Percentiles rank a stretch among this genome's conserved stretches.
Evolutionary conservation across 169 alveolate genomes (phyloP).

Genomic region (Plasmodium ovale): DNA sequence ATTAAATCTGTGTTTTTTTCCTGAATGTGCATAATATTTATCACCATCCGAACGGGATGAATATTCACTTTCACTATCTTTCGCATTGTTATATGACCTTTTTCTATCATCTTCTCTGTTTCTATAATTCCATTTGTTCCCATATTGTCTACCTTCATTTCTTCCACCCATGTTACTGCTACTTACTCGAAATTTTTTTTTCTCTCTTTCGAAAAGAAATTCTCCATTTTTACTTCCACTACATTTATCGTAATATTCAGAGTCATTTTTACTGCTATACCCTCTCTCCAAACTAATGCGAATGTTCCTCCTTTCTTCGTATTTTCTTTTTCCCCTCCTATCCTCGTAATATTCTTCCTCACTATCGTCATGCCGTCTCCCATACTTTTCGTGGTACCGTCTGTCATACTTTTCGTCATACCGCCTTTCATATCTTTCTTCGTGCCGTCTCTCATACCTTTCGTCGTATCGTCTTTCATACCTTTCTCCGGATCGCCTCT

Average conservation of each 20-base stretch:
- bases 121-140: slow-evolving; percentile 11
- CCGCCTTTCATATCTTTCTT: background rate
- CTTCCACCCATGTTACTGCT: background rate
- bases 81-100: background rate
- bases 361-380: background rate
- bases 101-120: slow-evolving; percentile 22
- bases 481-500: background rate
- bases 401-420: slow-evolving; percentile 5
- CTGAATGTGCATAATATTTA: background rate
- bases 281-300: slow-evolving; percentile 12
- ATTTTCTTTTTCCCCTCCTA: slow-evolving; percentile 18
- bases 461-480: background rate
- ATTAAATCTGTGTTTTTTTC: slow-evolving; percentile 17
- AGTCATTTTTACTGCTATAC: slow-evolving; percentile 3
- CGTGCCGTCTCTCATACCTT: background rate
- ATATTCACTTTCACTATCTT: slow-evolving; percentile 37
- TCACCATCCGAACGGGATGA: slow-evolving; percentile 20
- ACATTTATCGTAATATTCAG: slow-evolving; percentile 23
- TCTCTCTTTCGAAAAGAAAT: background rate
- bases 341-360: slow-evolving; percentile 16
- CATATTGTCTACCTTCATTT: background rate
- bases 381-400: background rate
- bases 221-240: background rate
- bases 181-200: background rate
- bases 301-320: slow-evolving; percentile 32